Conservation (phyloP, 208 protist genomes). For the Trypanosoma scelopori region DNA sequence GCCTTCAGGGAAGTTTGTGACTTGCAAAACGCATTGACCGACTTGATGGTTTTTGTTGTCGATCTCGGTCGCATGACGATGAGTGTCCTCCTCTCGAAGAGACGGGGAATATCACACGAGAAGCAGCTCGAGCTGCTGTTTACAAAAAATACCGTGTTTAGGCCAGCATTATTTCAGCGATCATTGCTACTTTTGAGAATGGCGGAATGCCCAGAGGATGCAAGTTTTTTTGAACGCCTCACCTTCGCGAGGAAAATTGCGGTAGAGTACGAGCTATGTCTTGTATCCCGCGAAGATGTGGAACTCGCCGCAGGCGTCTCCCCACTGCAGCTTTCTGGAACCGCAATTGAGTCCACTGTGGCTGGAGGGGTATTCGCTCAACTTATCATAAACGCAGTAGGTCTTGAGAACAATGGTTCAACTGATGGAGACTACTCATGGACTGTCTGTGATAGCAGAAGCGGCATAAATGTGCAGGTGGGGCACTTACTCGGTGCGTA, state of each 20-base stretch:
- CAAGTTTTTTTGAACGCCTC: slow-evolving; percentile 23
- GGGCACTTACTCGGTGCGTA: slow-evolving; percentile 8
- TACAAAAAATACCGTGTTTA: not conserved
- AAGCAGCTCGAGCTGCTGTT: slow-evolving; percentile 22
- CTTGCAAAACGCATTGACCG: not conserved
- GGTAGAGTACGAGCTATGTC: not conserved
- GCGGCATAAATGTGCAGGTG: slow-evolving; percentile 20
- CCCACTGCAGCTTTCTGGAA: not conserved
- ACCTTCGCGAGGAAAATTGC: slow-evolving; percentile 13
- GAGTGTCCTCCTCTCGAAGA: slow-evolving; percentile 22
- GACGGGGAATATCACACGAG: slow-evolving; percentile 1
- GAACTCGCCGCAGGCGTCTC: not conserved
- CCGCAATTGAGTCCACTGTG: slow-evolving; percentile 23
- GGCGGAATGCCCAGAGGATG: slow-evolving; percentile 18
- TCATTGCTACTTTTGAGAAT: slow-evolving; percentile 26
- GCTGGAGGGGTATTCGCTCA: slow-evolving; percentile 26
- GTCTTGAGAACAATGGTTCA: not conserved
- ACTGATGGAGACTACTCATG: slow-evolving; percentile 21
- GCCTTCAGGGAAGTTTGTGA: not conserved
- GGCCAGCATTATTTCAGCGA: slow-evolving; percentile 23
- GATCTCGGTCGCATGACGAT: slow-evolving; percentile 15
- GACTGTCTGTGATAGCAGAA: slow-evolving; percentile 16
- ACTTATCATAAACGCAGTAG: slow-evolving; percentile 24
- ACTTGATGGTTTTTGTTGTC: slow-evolving; percentile 24
- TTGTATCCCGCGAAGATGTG: slow-evolving; percentile 12